Evolutionary conservation across 2,329 filamentous ascomycete genomes (phyloP).

Genomic region (Aspergillus sergii): DNA sequence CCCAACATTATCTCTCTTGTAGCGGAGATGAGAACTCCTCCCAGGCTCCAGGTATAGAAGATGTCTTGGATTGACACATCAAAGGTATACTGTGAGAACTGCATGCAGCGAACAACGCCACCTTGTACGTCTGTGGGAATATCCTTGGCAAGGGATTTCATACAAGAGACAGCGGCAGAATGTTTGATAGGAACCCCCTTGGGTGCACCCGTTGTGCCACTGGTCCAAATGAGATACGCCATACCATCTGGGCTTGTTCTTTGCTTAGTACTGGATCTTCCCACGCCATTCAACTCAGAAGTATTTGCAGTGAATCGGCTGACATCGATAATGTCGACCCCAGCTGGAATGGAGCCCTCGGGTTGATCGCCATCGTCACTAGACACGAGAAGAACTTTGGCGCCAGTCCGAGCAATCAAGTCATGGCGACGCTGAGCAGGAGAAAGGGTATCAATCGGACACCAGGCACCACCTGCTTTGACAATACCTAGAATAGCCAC

Average conservation of each 20-base stretch:
- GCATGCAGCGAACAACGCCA: conserved; percentile 36
- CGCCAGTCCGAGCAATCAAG: conserved; percentile 39
- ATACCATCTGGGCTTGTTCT: conserved; percentile 21
- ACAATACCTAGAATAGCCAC: conserved; percentile 47
- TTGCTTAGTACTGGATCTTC: neutral
- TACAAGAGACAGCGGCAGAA: conserved; percentile 38
- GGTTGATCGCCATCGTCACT: conserved; percentile 24
- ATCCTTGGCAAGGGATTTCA: conserved; percentile 36
- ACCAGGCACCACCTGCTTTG: conserved; percentile 48
- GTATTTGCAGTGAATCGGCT: conserved; percentile 18
- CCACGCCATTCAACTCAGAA: neutral
- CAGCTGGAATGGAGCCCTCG: conserved; percentile 28
- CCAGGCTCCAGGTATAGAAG: conserved; percentile 34
- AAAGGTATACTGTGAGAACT: conserved; percentile 44
- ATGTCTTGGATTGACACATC: conserved; percentile 44
- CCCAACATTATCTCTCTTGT: conserved; percentile 33
- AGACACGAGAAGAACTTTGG: conserved; percentile 33
- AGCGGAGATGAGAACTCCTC: conserved; percentile 30
- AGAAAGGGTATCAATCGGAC: conserved; percentile 44
- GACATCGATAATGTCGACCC: conserved; percentile 33
- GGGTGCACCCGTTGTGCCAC: conserved; percentile 40
- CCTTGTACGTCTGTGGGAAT: conserved; percentile 33
- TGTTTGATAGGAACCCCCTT: conserved; percentile 44
- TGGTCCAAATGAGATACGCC: conserved; percentile 46
- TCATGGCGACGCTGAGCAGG: conserved; percentile 42